Evolutionary conservation across 331 rosid genomes (phyloP), one percentile per base, ranked within the genome.

Genomic region (Malus hybrid): DNA sequence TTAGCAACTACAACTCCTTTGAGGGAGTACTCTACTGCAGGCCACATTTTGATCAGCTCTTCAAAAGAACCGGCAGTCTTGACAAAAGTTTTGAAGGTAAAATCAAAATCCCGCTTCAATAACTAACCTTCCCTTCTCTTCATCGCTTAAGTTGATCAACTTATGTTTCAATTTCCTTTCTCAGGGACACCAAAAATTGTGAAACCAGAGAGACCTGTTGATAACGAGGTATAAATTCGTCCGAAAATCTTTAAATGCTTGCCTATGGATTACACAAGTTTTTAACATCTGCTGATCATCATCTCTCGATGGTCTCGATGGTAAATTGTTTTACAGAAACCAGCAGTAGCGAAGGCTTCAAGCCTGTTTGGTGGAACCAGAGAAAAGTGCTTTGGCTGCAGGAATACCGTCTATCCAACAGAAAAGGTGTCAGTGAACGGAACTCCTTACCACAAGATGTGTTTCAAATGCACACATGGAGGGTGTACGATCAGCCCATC

Each of bases 361-460:
- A 74, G 93, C 52, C 85, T 84, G 97, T 95, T 95, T 75, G 97
- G 91, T 56, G 99, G 99, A 88, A 95, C 99, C 50, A 90, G 97
- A 75, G 99, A 95, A 24, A 95, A 88, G 85, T 95, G 99, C 76
- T 82, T 93, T 70, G 99, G 99, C 73, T 95, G 99, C 85, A 89
- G 90, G 81, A 90, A 83, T 58, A 95, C 99, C 0, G 99, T 86
- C 52, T 95, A 92, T 83, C 99, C 99, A n/a, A 95, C 97, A 29
- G 99, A 95, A 82, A 95, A 90, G 99, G 99, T 95, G 42, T 81
- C 99, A 4, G 99, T 95, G 83, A 95, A 95, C 83, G 99, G 97
- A 77, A 92, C 93, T 70, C 89, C 99, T 55, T 95, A 95, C 88
- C 99, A 95, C 73, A 95, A 88, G 81, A 90, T 90, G 82, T 95